A percentile compares a stretch with the other conserved stretches of the same genome.
Evolutionary conservation across 305 asterid genomes (phyloP).

Genomic region (Fraxinus latifolia): DNA sequence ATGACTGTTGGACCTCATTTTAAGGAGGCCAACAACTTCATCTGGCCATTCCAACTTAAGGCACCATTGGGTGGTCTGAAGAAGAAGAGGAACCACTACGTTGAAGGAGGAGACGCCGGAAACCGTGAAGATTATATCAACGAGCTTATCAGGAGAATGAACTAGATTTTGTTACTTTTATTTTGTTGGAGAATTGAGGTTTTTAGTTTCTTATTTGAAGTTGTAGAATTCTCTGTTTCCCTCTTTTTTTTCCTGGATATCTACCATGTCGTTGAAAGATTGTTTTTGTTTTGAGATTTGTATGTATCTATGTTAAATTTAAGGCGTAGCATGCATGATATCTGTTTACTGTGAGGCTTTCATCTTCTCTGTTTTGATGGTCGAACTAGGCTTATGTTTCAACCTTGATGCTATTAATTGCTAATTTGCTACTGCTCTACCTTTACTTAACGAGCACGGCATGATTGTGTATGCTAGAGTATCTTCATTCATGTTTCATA

Average conservation of each 20-base stretch:
- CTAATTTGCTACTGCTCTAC: not conserved
- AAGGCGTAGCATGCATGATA: not conserved
- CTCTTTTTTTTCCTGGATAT: not conserved
- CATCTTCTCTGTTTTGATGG: not conserved
- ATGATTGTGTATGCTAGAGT: not conserved
- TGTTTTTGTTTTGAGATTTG: not conserved
- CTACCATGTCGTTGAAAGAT: not conserved
- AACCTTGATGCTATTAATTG: not conserved
- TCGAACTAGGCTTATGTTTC: not conserved
- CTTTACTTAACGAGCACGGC: not conserved
- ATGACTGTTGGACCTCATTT: slow-evolving; percentile 47
- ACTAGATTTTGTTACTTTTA: not conserved
- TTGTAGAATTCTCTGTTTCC: not conserved
- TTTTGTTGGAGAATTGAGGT: not conserved
- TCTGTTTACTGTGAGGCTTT: not conserved
- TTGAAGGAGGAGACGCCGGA: slow-evolving; percentile 11
- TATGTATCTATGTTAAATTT: not conserved
- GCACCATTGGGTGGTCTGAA: slow-evolving; percentile 9
- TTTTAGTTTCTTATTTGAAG: not conserved
- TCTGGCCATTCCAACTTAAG: slow-evolving; percentile 36
- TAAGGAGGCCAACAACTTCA: slow-evolving; percentile 51
- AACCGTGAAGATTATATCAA: slow-evolving; percentile 16
- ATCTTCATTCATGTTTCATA: not conserved
- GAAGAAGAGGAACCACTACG: slow-evolving; percentile 13
- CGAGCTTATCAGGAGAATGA: slow-evolving; percentile 14